Evolutionary conservation across 352 stramenopile species (phyloP), one percentile per base, ranked within the genome.

Genomic region (Pythium sukuiense): DNA sequence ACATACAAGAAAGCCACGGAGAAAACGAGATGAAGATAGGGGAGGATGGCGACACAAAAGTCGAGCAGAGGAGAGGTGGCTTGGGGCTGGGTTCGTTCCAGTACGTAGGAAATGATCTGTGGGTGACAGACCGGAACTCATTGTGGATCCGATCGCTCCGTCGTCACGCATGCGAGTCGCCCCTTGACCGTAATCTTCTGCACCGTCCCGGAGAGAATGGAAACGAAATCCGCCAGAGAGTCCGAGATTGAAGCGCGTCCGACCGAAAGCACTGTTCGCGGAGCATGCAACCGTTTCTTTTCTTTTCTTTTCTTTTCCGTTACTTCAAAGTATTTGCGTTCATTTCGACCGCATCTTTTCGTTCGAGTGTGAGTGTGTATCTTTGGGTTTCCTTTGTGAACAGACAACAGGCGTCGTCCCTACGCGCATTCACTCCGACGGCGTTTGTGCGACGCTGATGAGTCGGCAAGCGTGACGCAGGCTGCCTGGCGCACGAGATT

Each of bases 401-500:
- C 41, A 48, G 41, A 26, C 41, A 43, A 43, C 55, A 24, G 41
- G 56, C 53, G 27, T 56, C 57, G 43, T 63, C 57, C 41, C 29
- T 29, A 56, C 27, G 41, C 13, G 39, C 39, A 48, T 48, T 48
- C 39, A 48, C 39, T 48, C 39, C 14, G 14, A 7, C 16, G 35
- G 14, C 14, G 39, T 18, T 20, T 48, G 14, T 61, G 50, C 60
- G 60, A 59, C 50, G 49, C 45, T 26, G 37, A 35, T 56, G 20
- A 37, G 30, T 16, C 5, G 16, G n/a, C n/a, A n/a, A n/a, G n/a
- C n/a, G 54, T 67, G 61, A 67, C 61, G 54, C 29, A 59, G 55
- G 33, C 53, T 30, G 20, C 39, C 27, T 33, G 61, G 43, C 53
- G 5, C 32, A n/a, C 27, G 35, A 67, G 61, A 67, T 67, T 67